These are phyloP conservation scores for Solanum piurae DNA, from an alignment of 257 asterid genomes.

Conservation along the genomic window DNA sequence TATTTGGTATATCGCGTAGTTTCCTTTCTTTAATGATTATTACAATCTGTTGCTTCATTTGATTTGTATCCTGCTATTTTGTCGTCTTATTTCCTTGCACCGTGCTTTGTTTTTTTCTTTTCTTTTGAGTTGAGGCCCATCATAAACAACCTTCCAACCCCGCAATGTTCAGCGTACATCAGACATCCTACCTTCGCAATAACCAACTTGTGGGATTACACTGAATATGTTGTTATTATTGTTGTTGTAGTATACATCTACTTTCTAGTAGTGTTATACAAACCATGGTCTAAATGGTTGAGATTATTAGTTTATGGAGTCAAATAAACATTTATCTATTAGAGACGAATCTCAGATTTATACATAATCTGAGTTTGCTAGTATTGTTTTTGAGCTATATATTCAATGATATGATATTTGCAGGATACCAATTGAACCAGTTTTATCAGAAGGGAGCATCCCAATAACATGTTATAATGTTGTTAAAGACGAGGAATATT, in stretches of 20 bases:
- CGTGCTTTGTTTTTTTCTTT: not conserved
- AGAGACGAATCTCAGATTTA: not conserved
- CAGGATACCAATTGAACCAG: slow-evolving; percentile 38
- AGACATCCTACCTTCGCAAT: not conserved
- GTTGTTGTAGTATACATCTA: not conserved
- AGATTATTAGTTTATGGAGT: not conserved
- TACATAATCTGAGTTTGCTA: not conserved
- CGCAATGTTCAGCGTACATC: too few species aligned
- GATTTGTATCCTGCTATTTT: not conserved
- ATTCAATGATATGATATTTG: not conserved
- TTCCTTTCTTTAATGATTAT: not conserved
- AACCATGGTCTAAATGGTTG: not conserved
- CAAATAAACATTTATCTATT: not conserved
- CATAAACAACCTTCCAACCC: not conserved
- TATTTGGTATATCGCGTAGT: not conserved
- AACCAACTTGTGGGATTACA: not conserved
- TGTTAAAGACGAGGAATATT: slow-evolving; percentile 39
- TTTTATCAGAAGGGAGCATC: slow-evolving; percentile 27
- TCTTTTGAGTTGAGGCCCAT: not conserved
- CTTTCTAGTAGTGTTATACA: not conserved
- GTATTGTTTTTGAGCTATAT: not conserved
- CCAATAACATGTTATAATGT: slow-evolving; percentile 32
- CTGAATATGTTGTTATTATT: too few species aligned
- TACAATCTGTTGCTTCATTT: not conserved
- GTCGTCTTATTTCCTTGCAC: not conserved